Evolutionary conservation across 441 rosid species (phyloP).

Genomic region (Populus hybrid): DNA sequence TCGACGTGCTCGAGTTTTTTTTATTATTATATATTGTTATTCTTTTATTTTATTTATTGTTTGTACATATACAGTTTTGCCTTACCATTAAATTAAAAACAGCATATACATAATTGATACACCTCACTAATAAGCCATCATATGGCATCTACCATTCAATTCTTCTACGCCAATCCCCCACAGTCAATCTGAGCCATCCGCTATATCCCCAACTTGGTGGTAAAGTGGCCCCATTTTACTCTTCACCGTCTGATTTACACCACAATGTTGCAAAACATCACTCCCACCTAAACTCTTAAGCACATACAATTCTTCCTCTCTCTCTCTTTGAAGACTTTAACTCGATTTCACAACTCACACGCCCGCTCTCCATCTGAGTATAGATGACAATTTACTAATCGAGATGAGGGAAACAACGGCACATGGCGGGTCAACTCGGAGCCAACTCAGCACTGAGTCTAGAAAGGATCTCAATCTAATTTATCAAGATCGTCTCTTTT

Average conservation of each 20-base stretch:
- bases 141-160: too few species aligned
- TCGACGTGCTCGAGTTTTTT: too few species aligned
- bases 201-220: neutral
- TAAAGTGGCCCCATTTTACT: neutral
- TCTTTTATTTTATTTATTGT: too few species aligned
- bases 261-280: neutral
- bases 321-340: neutral
- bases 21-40: too few species aligned
- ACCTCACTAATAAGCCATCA: too few species aligned
- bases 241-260: neutral
- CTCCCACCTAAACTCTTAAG: neutral
- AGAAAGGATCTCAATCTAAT: slow-evolving; percentile 20
- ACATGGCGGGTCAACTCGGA: slow-evolving; percentile 31
- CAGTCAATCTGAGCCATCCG: neutral
- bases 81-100: too few species aligned
- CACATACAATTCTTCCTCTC: neutral
- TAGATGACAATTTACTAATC: slow-evolving; percentile 17
- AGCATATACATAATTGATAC: too few species aligned
- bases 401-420: neutral
- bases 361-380: slow-evolving; percentile 3
- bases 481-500: slow-evolving; percentile 9
- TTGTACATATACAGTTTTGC: too few species aligned
- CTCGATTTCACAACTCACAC: neutral
- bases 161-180: neutral
- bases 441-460: slow-evolving; percentile 19